These are phyloP conservation scores for Solanum tarapatanum DNA, from an alignment of 257 asterid genomes.

Conservation along the genomic window DNA sequence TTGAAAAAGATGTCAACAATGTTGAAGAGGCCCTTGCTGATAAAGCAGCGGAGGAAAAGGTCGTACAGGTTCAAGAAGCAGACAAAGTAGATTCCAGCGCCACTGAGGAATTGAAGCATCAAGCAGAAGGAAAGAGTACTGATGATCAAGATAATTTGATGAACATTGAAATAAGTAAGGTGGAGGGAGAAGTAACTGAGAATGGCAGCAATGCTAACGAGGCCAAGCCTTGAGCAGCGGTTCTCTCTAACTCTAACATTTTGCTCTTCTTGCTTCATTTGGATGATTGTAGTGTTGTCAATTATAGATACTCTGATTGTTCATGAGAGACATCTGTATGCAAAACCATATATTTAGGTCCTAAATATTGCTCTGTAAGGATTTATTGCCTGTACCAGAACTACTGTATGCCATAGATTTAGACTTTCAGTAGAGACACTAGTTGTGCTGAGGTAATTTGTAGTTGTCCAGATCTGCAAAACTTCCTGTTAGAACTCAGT, in stretches of 20 bases:
- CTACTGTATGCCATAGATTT: slow-evolving; percentile 2
- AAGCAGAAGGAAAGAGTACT: not conserved
- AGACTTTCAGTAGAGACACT: slow-evolving; percentile 6
- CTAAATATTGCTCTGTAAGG: slow-evolving; percentile 2
- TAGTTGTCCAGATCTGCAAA: slow-evolving; percentile 15
- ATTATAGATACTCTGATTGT: slow-evolving; percentile 14
- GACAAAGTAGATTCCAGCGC: not conserved
- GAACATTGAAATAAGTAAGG: not conserved
- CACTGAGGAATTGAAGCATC: not conserved
- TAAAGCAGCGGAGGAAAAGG: not conserved
- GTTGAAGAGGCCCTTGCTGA: not conserved
- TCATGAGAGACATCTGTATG: slow-evolving; percentile 14
- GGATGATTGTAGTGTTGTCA: slow-evolving; percentile 2
- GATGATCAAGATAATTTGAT: slow-evolving; percentile 3
- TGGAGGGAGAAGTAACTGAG: slow-evolving; percentile 18
- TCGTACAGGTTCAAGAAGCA: not conserved
- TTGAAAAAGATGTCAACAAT: not conserved
- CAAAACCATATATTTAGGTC: slow-evolving; percentile 15
- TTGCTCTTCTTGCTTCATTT: not conserved
- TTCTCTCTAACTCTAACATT: slow-evolving; percentile 1
- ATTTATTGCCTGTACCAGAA: slow-evolving; percentile 5
- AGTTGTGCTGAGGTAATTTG: not conserved
- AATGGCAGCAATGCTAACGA: slow-evolving; percentile 12
- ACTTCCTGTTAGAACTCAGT: not conserved
- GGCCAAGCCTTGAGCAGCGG: slow-evolving; percentile 9